Base-by-base conservation (phyloP, 2,329 filamentous ascomycete species). In the Penicillium aurantiogriseum region DNA sequence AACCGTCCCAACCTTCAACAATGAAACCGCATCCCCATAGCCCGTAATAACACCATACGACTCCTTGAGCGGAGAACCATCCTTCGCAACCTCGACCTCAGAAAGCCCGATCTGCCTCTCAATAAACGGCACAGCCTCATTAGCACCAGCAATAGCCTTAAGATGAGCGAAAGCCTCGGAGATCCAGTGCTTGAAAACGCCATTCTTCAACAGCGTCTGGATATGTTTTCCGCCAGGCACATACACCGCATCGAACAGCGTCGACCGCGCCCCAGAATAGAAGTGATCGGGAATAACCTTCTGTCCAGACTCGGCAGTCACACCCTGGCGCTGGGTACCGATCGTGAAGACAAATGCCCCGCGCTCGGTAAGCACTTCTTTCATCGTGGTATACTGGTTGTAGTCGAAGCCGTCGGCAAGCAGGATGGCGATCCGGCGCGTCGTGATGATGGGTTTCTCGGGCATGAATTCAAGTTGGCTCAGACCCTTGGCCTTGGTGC, bases 101-200 rank as follows among this genome's bases (percentile, higher is more conserved):
- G 67, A 59, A 19, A 72, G 51, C 5, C 60, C 64, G 21, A 73
- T 70, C 44, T 71, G 70, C 19, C 56, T 57, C 57, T 64, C 56
- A 7, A 75, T 70, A 29, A 74, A 69, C 2, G 65, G 53, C 7
- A 73, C 71, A 10, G 67, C 71, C 54, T 74, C 72, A 39, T 88
- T 89, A 0, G 87, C 86, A 0, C 86, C 90, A 1, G 85, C 89
- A 44, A 94, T 88, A 1, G 88, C 78, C 80, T 93, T 93, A 52
- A 92, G 80, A 59, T 94, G 90, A 0, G 89, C 90, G 63, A 92
- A 94, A 0, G 90, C 88, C 73, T 94, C 90, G 2, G 88, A 83
- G 2, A 93, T 77, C 85, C 88, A 93, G 76, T 92, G 88, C 8
- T 90, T 72, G 0, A 88, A 89, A 17, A 89, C 85, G 0, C 90